A percentile compares a stretch with the other conserved stretches of the same genome.
Conservation (phyloP, 2,329 filamentous ascomycete genomes). For the Trichoderma aggressivum region DNA sequence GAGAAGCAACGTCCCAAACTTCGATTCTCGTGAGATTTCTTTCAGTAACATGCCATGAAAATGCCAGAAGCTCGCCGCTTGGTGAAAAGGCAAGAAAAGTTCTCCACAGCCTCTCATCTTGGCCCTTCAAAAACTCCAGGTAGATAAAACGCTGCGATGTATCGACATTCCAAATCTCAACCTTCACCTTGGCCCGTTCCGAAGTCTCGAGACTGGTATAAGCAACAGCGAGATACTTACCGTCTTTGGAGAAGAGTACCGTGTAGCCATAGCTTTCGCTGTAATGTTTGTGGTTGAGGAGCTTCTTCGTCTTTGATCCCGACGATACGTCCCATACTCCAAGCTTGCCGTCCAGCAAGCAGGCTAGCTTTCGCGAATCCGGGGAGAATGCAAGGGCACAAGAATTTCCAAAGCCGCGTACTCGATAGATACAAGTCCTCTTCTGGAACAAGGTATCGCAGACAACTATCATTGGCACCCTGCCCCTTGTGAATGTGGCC, state of each 20-base stretch:
- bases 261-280: rapidly evolving
- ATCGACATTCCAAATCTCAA: not conserved
- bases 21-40: not conserved
- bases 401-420: rapidly evolving
- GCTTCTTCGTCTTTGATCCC: not conserved
- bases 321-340: not conserved
- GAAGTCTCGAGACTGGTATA: not conserved
- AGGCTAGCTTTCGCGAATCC: not conserved
- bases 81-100: not conserved
- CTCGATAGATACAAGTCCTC: not conserved
- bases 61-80: not conserved
- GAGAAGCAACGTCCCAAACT: not conserved
- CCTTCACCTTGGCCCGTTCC: not conserved
- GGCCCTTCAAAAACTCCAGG: not conserved
- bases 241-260: not conserved
- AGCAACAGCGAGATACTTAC: not conserved
- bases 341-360: not conserved
- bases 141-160: not conserved
- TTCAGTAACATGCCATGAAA: not conserved
- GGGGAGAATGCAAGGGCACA: not conserved
- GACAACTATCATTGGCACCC: not conserved
- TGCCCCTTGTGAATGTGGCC: not conserved
- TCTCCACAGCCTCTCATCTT: too few relatives aligned
- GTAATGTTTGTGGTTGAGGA: not conserved
- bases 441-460: not conserved